A percentile compares a stretch with the other conserved stretches of the same genome.
Evolutionary conservation across 2,329 filamentous ascomycete genomes (phyloP).

Genomic region (Polychaeton citri): DNA sequence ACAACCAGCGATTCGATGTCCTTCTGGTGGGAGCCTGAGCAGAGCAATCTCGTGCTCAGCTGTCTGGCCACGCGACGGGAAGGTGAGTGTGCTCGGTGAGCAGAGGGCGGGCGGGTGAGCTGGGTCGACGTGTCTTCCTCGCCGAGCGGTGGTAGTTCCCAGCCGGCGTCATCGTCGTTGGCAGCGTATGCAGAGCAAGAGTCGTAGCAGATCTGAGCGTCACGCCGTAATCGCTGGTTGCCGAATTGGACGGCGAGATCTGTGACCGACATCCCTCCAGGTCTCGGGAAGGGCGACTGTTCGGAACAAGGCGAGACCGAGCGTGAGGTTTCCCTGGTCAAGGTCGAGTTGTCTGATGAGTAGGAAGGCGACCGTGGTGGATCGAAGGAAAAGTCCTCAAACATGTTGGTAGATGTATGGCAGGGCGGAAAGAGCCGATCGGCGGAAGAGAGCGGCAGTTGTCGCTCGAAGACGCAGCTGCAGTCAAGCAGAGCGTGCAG

Average conservation of each 20-base stretch:
- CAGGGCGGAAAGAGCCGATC: background rate
- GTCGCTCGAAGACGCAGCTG: no score
- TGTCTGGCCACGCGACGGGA: constrained; percentile 28
- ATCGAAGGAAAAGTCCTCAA: constrained; percentile 19
- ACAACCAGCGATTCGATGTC: constrained; percentile 30
- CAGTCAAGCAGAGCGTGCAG: no score
- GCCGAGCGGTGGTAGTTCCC: constrained; percentile 11
- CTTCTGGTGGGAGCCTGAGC: constrained; percentile 23
- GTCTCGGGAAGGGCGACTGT: constrained; percentile 8
- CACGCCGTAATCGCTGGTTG: constrained; percentile 11
- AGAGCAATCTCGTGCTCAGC: constrained; percentile 26
- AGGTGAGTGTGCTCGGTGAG: constrained; percentile 17
- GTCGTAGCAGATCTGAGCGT: constrained; percentile 20
- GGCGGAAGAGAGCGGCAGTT: no score
- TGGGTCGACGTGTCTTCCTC: constrained; percentile 4
- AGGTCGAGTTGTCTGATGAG: constrained; percentile 12
- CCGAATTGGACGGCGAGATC: constrained; percentile 19
- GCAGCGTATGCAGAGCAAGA: constrained; percentile 21
- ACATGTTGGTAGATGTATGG: constrained; percentile 8
- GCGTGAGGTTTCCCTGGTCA: constrained; percentile 13
- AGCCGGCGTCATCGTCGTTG: constrained; percentile 17
- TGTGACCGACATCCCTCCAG: constrained; percentile 16
- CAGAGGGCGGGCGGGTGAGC: constrained; percentile 3
- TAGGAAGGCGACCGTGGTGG: constrained; percentile 13
- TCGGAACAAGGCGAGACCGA: constrained; percentile 21